phyloP scores from a whole-genome alignment of 2,329 filamentous ascomycete genomes.

The Tolypocladium endophyticum region DNA sequence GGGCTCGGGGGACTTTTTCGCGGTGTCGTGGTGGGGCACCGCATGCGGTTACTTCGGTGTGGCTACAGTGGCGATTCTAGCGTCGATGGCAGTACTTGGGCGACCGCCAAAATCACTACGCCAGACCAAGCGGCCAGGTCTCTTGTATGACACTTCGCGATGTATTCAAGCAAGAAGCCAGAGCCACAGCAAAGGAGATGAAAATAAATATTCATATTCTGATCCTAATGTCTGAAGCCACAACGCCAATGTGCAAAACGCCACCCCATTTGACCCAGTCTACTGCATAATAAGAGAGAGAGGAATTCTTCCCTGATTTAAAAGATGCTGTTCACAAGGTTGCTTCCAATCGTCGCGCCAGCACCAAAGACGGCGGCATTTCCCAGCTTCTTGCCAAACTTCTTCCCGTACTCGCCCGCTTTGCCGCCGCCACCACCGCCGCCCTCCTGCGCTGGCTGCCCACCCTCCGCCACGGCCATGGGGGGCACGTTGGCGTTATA shows the following conservation, averaged over 20 bases:
- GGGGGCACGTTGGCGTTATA: constrained; percentile 63
- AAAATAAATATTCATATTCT: neutral
- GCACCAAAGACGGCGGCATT: constrained; percentile 81
- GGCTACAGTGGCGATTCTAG: neutral
- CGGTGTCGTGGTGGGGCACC: constrained; percentile 1
- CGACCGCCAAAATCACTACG: too few relatives aligned
- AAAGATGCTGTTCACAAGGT: constrained; percentile 86
- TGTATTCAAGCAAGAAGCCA: neutral
- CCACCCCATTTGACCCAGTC: neutral
- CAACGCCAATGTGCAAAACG: neutral
- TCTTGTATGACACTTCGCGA: neutral
- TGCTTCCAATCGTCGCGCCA: constrained; percentile 80
- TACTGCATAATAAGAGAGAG: neutral
- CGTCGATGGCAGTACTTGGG: neutral
- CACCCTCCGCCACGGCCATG: constrained; percentile 58
- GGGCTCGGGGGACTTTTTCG: neutral
- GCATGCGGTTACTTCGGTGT: neutral
- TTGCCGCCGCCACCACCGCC: constrained; percentile 36
- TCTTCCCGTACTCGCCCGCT: constrained; percentile 70
- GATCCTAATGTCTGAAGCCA: neutral
- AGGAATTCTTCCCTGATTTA: constrained; percentile 27
- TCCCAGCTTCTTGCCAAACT: constrained; percentile 87
- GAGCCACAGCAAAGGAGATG: neutral
- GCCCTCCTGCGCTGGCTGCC: constrained; percentile 23
- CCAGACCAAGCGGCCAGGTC: neutral